Percentiles rank a stretch among this genome's conserved stretches.
Conservation (phyloP, 495 filamentous ascomycete species). For the Neurospora sp. region DNA sequence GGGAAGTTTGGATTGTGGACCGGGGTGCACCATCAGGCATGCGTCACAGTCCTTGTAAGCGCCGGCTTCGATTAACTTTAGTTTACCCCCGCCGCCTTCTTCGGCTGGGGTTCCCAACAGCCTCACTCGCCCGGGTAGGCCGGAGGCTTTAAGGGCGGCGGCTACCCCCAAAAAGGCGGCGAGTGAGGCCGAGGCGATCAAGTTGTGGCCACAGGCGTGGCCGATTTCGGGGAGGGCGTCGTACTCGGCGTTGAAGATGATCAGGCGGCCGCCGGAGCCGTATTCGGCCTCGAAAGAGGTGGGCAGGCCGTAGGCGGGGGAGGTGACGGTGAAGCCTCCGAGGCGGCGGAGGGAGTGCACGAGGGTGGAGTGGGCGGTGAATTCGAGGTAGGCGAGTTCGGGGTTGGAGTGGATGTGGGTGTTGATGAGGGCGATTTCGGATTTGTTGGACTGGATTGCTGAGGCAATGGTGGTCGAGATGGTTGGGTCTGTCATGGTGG, state of each 20-base stretch:
- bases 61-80: constrained; percentile 37
- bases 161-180: constrained; percentile 48
- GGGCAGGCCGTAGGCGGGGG: constrained; percentile 37
- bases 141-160: constrained; percentile 36
- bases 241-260: constrained; percentile 51
- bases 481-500: not conserved
- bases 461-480: constrained; percentile 16
- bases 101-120: constrained; percentile 63
- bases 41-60: constrained; percentile 40
- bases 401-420: constrained; percentile 42
- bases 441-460: constrained; percentile 6
- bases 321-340: constrained; percentile 33
- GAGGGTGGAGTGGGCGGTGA: constrained; percentile 42
- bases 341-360: constrained; percentile 27
- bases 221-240: constrained; percentile 36
- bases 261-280: constrained; percentile 27
- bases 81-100: constrained; percentile 46
- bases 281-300: constrained; percentile 47
- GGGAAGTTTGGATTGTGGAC: constrained; percentile 25
- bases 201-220: constrained; percentile 52
- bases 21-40: constrained; percentile 46
- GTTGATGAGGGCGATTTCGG: constrained; percentile 36
- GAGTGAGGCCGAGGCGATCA: constrained; percentile 54
- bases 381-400: constrained; percentile 45
- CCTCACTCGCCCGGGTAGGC: constrained; percentile 43